Conservation (phyloP, 2,329 filamentous ascomycete genomes). For the Fusarium transvaalense region DNA sequence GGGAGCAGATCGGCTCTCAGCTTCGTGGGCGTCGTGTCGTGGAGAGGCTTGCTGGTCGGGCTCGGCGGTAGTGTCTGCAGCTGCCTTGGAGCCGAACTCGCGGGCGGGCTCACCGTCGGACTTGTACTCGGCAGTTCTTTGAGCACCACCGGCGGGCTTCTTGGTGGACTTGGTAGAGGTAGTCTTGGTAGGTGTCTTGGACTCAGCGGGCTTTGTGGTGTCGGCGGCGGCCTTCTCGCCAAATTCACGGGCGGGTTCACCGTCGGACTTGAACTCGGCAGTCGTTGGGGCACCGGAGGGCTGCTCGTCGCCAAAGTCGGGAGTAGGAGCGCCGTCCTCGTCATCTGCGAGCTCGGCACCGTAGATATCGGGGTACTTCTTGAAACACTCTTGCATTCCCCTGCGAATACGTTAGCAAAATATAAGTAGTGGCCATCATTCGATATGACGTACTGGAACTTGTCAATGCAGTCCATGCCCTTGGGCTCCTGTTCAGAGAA, state of each 20-base stretch:
- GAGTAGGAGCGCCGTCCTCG: conserved; percentile 58
- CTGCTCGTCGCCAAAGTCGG: conserved; percentile 49
- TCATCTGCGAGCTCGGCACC: conserved; percentile 88
- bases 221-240: not conserved
- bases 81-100: too few species aligned
- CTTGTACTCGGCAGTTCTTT: not conserved
- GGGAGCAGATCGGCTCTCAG: conserved; percentile 7
- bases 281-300: conserved; percentile 24
- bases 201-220: not conserved
- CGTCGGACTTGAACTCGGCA: conserved; percentile 11
- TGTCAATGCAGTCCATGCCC: conserved; percentile 97
- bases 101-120: not conserved
- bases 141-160: not conserved
- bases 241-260: not conserved
- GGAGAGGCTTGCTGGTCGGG: not conserved
- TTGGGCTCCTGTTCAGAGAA: conserved; percentile 94
- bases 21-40: not conserved
- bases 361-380: conserved; percentile 91
- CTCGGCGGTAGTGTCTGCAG: not conserved
- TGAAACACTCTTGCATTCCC: conserved; percentile 98
- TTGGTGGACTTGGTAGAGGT: not conserved
- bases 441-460: conserved; percentile 82
- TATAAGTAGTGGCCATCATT: not conserved
- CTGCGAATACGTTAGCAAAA: conserved; percentile 61
- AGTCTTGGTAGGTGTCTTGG: not conserved